A percentile compares a stretch with the other conserved stretches of the same genome.
Evolutionary conservation across 2,329 filamentous ascomycete genomes (phyloP).

Genomic region (Bertia moriformis): DNA sequence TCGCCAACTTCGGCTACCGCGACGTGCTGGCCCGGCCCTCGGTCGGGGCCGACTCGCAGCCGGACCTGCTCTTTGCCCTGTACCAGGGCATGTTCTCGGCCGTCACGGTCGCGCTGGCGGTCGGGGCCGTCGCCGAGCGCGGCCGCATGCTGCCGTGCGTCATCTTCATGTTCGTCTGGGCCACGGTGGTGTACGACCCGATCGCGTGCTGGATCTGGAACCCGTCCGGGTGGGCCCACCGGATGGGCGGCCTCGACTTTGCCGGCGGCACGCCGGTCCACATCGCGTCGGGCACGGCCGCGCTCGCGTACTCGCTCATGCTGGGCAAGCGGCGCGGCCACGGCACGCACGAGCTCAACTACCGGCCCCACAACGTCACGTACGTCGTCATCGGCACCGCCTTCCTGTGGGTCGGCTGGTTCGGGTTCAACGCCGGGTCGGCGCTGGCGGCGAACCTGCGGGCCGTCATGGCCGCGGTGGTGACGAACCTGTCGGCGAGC

Average conservation of each 20-base stretch:
- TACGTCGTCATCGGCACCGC: conserved; percentile 86
- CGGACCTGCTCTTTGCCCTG: conserved; percentile 71
- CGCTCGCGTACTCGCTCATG: conserved; percentile 82
- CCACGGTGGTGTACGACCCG: conserved; percentile 77
- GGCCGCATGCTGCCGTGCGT: conserved; percentile 79
- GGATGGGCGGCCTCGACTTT: conserved; percentile 73
- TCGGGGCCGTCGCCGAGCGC: conserved; percentile 73
- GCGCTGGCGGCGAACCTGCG: conserved; percentile 70
- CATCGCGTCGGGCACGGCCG: conserved; percentile 69
- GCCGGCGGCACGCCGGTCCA: conserved; percentile 84
- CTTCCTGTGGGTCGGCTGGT: conserved; percentile 92
- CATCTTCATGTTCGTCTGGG: conserved; percentile 87
- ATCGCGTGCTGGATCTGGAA: conserved; percentile 97
- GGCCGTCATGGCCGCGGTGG: conserved; percentile 72
- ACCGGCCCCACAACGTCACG: conserved; percentile 82
- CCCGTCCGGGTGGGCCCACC: conserved; percentile 62
- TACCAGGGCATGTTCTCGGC: conserved; percentile 82
- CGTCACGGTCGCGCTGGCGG: conserved; percentile 73
- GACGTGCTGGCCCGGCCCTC: conserved; percentile 64
- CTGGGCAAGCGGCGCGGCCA: conserved; percentile 74
- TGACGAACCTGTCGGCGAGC: conserved; percentile 74
- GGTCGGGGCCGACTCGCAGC: conserved; percentile 58
- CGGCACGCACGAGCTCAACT: conserved; percentile 77
- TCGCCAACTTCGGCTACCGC: conserved; percentile 67
- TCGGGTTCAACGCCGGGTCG: conserved; percentile 83